These are phyloP conservation scores for Ceratocystis papillata DNA, from an alignment of 2,329 filamentous ascomycete genomes.

Conservation along the genomic window DNA sequence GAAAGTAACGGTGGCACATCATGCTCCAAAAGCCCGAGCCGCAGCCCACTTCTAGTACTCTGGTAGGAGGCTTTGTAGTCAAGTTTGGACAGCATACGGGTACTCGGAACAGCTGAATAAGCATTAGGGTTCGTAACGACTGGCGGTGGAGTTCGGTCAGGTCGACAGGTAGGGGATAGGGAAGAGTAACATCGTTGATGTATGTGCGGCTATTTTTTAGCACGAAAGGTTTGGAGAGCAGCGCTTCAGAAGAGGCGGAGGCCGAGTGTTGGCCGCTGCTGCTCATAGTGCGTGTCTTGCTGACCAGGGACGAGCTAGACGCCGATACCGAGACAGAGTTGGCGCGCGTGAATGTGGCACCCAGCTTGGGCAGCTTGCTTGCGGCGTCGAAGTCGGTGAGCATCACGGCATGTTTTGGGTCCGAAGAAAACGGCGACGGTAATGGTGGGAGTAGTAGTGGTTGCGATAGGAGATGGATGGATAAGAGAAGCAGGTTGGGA, in stretches of 20 bases:
- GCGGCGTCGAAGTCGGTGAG: constrained; percentile 6
- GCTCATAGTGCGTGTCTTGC: constrained; percentile 31
- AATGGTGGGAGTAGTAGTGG: neutral
- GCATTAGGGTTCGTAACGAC: constrained; percentile 68
- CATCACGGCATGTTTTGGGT: constrained; percentile 10
- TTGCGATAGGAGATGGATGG: neutral
- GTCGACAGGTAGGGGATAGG: constrained; percentile 83
- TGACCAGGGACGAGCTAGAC: constrained; percentile 13
- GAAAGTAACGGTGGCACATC: constrained; percentile 73
- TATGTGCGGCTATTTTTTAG: constrained; percentile 72
- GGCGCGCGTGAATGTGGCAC: constrained; percentile 1
- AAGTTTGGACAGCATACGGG: constrained; percentile 64
- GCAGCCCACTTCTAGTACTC: constrained; percentile 77
- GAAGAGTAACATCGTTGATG: constrained; percentile 57
- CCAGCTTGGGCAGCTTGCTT: constrained; percentile 10
- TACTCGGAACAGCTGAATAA: constrained; percentile 69
- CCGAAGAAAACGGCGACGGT: neutral
- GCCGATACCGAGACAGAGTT: neutral
- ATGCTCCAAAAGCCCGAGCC: constrained; percentile 84
- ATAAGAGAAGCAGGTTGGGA: too few species aligned
- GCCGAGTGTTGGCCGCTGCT: constrained; percentile 29
- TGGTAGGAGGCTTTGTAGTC: constrained; percentile 55
- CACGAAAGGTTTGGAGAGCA: constrained; percentile 47
- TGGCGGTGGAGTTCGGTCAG: constrained; percentile 79
- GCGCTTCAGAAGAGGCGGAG: constrained; percentile 36